Base-by-base conservation (phyloP, 2,329 filamentous ascomycete species). In the Drechslera avenae region DNA sequence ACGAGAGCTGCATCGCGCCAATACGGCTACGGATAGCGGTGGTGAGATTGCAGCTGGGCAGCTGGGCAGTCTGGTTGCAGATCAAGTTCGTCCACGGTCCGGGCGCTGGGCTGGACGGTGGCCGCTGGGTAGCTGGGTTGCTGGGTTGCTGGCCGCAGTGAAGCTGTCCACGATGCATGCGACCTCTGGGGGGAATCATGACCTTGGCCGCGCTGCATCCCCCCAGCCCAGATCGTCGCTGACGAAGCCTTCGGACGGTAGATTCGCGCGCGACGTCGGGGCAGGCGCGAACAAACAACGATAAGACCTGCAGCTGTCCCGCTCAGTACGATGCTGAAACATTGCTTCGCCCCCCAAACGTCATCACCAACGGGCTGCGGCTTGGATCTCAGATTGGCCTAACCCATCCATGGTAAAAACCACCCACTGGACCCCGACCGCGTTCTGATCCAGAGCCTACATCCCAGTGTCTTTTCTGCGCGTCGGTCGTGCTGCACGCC, bases 71-170 rank as follows among this genome's bases (percentile, higher is more conserved):
- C 26, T 28, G 43, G 30, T 46, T 52, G 57, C 55, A 58, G 62
- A 63, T 63, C 61, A 50, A 50, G 59, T 62, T 61, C 61, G 52
- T 43, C 50, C 18, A 44, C 23, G 32, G 53, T 30, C 50, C 44
- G n/a, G 46, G 47, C 50, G 53, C 16, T 31, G 44, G 21, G 33
- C 18, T 23, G 17, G n/a, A 26, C 5, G 33, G 8, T 9, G 14
- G 32, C 9, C n/a, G 8, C 34, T 37, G 16, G 5, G 5, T 16
- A 3, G 16, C 8, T 3, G 34, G 4, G 3, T 5, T 23, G 21
- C 6, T 23, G 21, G 3, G 6, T 2, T 23, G 26, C 26, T 28
- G 5, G 23, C 8, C 23, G 23, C 7, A 7, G 7, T 23, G 21
- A 4, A 23, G 21, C 3, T 10, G 8, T 8, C 5, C 23, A 10